Evolutionary conservation across 208 protist genomes (phyloP).

Genomic region (Trypanosoma grayi): DNA sequence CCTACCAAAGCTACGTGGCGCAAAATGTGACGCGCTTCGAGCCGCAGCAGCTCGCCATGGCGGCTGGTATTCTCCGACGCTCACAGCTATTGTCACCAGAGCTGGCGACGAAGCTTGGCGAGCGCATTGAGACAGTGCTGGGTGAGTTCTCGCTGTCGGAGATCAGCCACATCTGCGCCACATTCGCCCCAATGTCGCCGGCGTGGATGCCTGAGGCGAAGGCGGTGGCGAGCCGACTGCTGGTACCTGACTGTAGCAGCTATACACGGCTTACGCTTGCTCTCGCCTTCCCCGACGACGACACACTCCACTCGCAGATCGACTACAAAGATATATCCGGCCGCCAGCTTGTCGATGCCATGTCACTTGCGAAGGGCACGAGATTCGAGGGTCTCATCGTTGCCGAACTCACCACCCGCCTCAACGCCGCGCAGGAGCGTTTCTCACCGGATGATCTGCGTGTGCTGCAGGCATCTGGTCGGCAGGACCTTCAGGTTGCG

Average conservation of each 20-base stretch:
- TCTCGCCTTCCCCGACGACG: slow-evolving; percentile 71
- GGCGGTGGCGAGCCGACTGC: slow-evolving; percentile 55
- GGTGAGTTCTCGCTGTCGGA: slow-evolving; percentile 75
- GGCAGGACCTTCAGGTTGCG: slow-evolving; percentile 39
- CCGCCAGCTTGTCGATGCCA: slow-evolving; percentile 68
- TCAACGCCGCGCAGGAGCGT: slow-evolving; percentile 35
- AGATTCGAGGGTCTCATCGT: slow-evolving; percentile 40
- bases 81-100: slow-evolving; percentile 59
- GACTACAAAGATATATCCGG: slow-evolving; percentile 58
- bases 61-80: slow-evolving; percentile 75
- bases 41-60: slow-evolving; percentile 75
- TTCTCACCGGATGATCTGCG: slow-evolving; percentile 73
- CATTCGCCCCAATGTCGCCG: slow-evolving; percentile 62
- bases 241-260: slow-evolving; percentile 22
- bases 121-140: slow-evolving; percentile 65
- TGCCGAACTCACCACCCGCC: slow-evolving; percentile 38
- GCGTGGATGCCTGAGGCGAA: slow-evolving; percentile 74
- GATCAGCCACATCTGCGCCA: slow-evolving; percentile 83
- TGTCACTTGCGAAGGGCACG: slow-evolving; percentile 38
- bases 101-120: slow-evolving; percentile 43
- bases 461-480: slow-evolving; percentile 39
- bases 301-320: slow-evolving; percentile 34
- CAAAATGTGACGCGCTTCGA: slow-evolving; percentile 49
- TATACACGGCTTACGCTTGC: slow-evolving; percentile 58
- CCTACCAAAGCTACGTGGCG: slow-evolving; percentile 55